Evolutionary conservation across 2,329 filamentous ascomycete species (phyloP).

Genomic region (Fusarium pseudograminearum): DNA sequence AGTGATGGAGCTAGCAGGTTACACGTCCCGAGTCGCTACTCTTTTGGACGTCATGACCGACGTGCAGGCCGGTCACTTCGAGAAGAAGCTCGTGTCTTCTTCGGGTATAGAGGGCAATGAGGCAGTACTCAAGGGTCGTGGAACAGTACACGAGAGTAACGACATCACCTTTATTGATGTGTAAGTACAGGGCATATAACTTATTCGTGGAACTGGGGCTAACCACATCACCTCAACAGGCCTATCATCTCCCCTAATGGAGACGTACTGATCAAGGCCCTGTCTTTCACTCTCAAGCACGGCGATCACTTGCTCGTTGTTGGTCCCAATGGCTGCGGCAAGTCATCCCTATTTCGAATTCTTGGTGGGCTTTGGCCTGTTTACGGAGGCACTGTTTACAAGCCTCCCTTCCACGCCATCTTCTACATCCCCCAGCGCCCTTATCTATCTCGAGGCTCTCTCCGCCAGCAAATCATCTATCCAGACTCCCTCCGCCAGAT

Average conservation of each 20-base stretch:
- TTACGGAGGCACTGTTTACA: constrained; percentile 92
- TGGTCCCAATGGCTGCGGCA: constrained; percentile 96
- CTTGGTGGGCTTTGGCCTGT: constrained; percentile 97
- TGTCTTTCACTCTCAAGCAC: constrained; percentile 87
- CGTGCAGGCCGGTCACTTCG: constrained; percentile 87
- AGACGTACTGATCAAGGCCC: constrained; percentile 85
- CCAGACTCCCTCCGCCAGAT: constrained; percentile 90
- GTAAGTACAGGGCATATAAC: constrained; percentile 54
- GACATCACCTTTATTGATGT: constrained; percentile 90
- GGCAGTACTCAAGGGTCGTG: constrained; percentile 83
- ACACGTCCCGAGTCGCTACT: constrained; percentile 91
- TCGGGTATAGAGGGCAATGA: constrained; percentile 85
- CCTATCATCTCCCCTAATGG: constrained; percentile 98
- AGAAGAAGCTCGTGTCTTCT: constrained; percentile 96
- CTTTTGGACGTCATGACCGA: constrained; percentile 95
- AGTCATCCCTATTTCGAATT: constrained; percentile 95
- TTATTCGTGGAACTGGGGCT: constrained; percentile 14
- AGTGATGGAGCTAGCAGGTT: constrained; percentile 93
- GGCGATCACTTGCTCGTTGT: constrained; percentile 95
- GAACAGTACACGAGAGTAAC: constrained; percentile 82
- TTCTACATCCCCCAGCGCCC: constrained; percentile 98
- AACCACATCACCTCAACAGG: constrained; percentile 49
- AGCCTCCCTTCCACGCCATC: constrained; percentile 91
- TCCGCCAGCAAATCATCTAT: constrained; percentile 98
- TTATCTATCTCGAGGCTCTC: constrained; percentile 88